Evolutionary conservation across 2,329 filamentous ascomycete genomes (phyloP).

Genomic region (Coniochaeta prunicola): DNA sequence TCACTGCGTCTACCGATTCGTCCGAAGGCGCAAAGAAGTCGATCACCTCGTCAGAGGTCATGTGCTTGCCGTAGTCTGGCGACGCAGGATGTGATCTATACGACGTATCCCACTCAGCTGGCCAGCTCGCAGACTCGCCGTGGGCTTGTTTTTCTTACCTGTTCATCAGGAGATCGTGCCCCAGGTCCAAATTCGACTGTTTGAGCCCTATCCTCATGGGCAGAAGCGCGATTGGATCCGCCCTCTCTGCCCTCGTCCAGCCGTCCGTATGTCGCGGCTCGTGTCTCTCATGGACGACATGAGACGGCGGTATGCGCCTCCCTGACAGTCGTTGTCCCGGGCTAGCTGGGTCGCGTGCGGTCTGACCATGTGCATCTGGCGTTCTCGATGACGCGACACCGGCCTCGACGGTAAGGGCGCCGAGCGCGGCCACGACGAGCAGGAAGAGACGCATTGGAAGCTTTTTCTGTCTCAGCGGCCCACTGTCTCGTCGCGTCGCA

Average conservation of each 20-base stretch:
- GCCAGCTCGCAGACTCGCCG: neutral
- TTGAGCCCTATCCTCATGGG: constrained; percentile 20
- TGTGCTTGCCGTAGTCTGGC: constrained; percentile 26
- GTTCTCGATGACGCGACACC: neutral
- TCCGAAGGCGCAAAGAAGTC: constrained; percentile 25
- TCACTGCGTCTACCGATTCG: constrained; percentile 20
- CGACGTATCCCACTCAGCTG: neutral
- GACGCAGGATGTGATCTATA: constrained; percentile 16
- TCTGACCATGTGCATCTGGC: neutral
- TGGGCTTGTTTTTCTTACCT: constrained; percentile 11
- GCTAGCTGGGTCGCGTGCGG: neutral
- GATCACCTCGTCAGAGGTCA: constrained; percentile 23
- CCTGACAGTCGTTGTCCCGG: neutral
- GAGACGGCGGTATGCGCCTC: constrained; percentile 8
- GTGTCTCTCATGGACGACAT: constrained; percentile 24
- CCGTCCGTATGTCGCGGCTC: constrained; percentile 11
- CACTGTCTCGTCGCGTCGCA: neutral
- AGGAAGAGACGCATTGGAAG: neutral
- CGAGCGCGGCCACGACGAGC: neutral
- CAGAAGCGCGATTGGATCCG: constrained; percentile 13
- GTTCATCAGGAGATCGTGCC: constrained; percentile 22
- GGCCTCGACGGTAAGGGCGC: neutral
- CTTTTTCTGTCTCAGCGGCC: neutral
- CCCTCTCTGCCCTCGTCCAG: constrained; percentile 19
- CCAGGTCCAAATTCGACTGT: constrained; percentile 19